A percentile compares a stretch with the other conserved stretches of the same genome.
Conservation (phyloP, 73 alveolate species). For the Halteria grandinella region DNA sequence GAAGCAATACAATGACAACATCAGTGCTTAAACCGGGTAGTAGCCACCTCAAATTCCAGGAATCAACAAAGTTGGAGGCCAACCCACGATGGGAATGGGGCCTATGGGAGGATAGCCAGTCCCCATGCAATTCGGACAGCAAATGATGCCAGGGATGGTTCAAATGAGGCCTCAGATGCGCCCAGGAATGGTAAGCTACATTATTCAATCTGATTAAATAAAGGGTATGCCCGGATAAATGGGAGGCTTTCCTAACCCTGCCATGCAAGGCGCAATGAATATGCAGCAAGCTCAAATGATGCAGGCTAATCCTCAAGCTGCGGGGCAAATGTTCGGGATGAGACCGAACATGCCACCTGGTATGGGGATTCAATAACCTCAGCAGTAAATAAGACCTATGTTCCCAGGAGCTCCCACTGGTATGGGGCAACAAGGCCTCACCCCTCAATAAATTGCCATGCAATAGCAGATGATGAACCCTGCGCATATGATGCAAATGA, state of each 20-base stretch:
- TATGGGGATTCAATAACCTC: not conserved
- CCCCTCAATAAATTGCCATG: not conserved
- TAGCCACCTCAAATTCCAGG: not conserved
- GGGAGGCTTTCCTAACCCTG: too few species aligned
- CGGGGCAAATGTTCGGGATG: not conserved
- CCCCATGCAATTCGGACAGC: not conserved
- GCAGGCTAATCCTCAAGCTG: not conserved
- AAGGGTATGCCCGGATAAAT: not conserved
- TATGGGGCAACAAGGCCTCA: not conserved
- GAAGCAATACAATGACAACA: constrained; percentile 5
- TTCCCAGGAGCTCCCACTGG: not conserved
- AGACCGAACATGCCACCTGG: not conserved
- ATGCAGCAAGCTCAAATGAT: not conserved
- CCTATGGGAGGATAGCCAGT: not conserved
- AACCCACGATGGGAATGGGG: not conserved
- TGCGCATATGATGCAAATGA: not conserved
- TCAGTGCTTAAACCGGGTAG: not conserved
- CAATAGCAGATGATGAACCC: not conserved
- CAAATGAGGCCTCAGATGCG: not conserved
- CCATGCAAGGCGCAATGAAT: not conserved
- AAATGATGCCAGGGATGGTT: not conserved
- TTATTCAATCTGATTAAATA: not conserved
- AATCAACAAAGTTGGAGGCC: not conserved
- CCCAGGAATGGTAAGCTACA: not conserved
- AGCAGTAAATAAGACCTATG: not conserved